These are phyloP conservation scores for Pilobolus umbonatus DNA, from an alignment of 192 early-diverging fungal genomes.

Conservation along the genomic window DNA sequence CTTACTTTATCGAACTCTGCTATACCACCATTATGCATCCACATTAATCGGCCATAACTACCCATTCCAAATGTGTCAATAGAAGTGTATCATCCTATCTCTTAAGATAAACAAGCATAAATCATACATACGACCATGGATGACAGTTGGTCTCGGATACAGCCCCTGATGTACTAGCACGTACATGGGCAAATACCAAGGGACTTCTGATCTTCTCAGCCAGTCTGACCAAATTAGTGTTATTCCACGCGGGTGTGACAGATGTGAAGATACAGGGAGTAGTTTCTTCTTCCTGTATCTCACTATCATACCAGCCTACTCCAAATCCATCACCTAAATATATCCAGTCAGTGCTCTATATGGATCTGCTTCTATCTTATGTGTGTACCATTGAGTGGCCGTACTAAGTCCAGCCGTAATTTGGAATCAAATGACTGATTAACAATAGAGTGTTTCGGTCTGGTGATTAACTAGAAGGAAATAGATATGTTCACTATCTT, in stretches of 20 bases:
- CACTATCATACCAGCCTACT: constrained; percentile 69
- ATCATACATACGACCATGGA: constrained; percentile 48
- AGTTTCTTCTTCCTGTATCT: constrained; percentile 39
- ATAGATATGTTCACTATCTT: neutral
- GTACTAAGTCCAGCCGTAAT: constrained; percentile 56
- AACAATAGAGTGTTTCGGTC: constrained; percentile 74
- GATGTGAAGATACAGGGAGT: constrained; percentile 78
- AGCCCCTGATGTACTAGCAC: constrained; percentile 69
- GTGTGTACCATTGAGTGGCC: constrained; percentile 60
- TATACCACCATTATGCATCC: constrained; percentile 78
- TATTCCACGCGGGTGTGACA: constrained; percentile 79
- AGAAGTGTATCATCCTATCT: too few relatives aligned
- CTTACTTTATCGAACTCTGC: constrained; percentile 55
- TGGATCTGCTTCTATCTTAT: neutral
- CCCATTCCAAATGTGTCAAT: too few relatives aligned
- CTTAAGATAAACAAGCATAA: neutral
- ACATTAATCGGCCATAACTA: constrained; percentile 67
- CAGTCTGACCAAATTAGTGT: constrained; percentile 66
- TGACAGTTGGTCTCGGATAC: constrained; percentile 76
- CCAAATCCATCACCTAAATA: constrained; percentile 71
- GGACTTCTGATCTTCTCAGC: constrained; percentile 72
- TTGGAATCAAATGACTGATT: constrained; percentile 76
- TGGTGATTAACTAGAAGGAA: constrained; percentile 53
- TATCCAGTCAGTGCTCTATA: neutral
- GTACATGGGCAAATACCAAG: constrained; percentile 75